Evolutionary conservation across 805 yeast species (phyloP), one percentile per base, ranked within the genome.

Genomic region (Yamadazyma endophytica): DNA sequence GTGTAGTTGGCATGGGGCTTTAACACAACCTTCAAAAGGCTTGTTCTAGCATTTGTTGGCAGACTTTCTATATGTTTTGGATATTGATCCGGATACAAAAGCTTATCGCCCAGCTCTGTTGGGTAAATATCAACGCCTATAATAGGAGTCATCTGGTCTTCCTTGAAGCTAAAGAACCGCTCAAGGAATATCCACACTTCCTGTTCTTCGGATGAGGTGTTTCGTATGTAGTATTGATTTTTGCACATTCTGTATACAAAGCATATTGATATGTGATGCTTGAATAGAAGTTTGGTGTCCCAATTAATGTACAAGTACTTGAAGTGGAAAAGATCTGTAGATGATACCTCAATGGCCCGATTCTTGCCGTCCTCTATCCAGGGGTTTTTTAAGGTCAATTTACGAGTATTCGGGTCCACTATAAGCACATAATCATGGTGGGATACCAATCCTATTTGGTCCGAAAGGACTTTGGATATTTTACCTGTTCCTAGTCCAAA

Each of bases 361-460:
- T 36, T 35, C 9, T 30, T 28, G 13, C 45, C 36, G 5, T 40
- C 26, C 13, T 43, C 47, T 6, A 50, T 39, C 72, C 70, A 65
- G 5, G 70, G 69, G 31, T 65, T 65, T 28, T 54, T 59, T 13
- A 64, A 29, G 0, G 25, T 19, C 2, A 52, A 23, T 3, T 31
- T 17, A 9, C 28, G 18, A 3, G 26, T 20, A 2, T 25, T 21
- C 3, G 24, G n/a, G 14, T 55, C 44, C 16, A 51, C 47, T 5
- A 59, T 35, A 0, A 86, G 58, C 0, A 83, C 67, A 49, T 85
- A 87, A 52, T 87, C 96, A 54, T 87, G 96, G 21, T 70, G 62
- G 3, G 79, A 57, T 1, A 73, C 59, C 18, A 83, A 54, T 2
- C 59, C 55, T 20, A 61, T 50, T 17, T 53, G 39, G 4, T 41